Base-by-base conservation (phyloP, 805 yeast species). In the Pichia cabralensis region DNA sequence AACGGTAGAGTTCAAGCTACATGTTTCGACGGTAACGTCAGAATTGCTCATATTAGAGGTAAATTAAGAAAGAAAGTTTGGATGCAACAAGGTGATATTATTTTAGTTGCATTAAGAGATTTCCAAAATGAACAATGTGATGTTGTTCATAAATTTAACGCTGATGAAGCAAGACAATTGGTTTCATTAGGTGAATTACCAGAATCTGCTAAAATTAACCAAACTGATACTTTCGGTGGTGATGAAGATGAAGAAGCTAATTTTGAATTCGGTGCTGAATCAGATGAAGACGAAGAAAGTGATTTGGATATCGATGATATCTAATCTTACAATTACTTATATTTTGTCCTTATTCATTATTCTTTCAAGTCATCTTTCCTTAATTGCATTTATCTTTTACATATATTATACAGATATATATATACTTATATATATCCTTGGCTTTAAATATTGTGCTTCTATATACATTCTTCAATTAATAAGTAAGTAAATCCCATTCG, bases 51-150 rank as follows among this genome's bases (percentile, higher is more conserved):
- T 58, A 92, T 92, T 56, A 84, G 99, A 73, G 99, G 99, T 53
- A 92, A 92, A 60, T 74, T 92, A 66, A 83, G 99, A 74, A 92
- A 92, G 80, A 92, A 89, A 75, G 98, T 92, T 42, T 92, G 99
- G 99, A 88, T 92, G 85, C 83, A 83, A 31, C 97, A 86, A 62
- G 98, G 98, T 67, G 99, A 92, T 60, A 92, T 92, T 51, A 85
- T 92, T 49, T 69, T 92, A 56, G 92, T 89, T 31, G 88, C 96
- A 7, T 74, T 92, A 52, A 86, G 99, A 72, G 99, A 92, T 55
- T 92, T 92, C 76, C 96, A 92, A 65, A 96, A 89, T 55, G 95
- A 84, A 43, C 94, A 83, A 61, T 92, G 96, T 69, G 99, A 92
- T 60, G 96, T 92, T 48, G 89, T 92, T 39, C 94, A 89, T 62